These are phyloP conservation scores for Alternaria sp. DNA, from an alignment of 2,329 filamentous ascomycete species.

Conservation along the genomic window DNA sequence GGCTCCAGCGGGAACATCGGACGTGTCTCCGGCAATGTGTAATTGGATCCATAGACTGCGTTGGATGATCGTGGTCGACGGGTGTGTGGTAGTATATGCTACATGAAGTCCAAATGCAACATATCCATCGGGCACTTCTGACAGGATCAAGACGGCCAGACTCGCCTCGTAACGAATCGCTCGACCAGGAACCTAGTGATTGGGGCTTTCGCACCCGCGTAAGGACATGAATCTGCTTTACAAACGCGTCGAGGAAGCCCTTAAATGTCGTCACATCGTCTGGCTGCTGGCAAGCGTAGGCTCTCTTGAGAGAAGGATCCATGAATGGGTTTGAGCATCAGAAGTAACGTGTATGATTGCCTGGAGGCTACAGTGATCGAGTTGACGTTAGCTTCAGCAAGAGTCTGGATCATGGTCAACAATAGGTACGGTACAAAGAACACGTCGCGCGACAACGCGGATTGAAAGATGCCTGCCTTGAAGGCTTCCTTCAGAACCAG, in stretches of 20 bases:
- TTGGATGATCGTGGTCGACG: background rate
- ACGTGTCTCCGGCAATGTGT: conserved; percentile 3
- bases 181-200: background rate
- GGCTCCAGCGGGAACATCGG: conserved; percentile 9
- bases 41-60: background rate
- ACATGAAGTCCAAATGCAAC: background rate
- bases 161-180: background rate
- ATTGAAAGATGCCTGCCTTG: background rate
- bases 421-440: background rate
- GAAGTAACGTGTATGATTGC: background rate
- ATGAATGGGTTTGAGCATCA: background rate
- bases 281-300: background rate
- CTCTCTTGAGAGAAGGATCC: too few species aligned
- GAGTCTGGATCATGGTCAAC: background rate
- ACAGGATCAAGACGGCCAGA: too few species aligned
- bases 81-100: background rate
- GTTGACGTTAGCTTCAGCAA: background rate
- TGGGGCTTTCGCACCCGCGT: background rate
- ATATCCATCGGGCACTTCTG: background rate
- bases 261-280: background rate
- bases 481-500: background rate
- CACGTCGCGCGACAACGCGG: background rate
- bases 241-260: background rate
- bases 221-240: background rate
- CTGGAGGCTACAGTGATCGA: background rate